Percentiles rank a stretch among this genome's conserved stretches.
Conservation (phyloP, 2,329 filamentous ascomycete species). For the Fusarium chaquense region DNA sequence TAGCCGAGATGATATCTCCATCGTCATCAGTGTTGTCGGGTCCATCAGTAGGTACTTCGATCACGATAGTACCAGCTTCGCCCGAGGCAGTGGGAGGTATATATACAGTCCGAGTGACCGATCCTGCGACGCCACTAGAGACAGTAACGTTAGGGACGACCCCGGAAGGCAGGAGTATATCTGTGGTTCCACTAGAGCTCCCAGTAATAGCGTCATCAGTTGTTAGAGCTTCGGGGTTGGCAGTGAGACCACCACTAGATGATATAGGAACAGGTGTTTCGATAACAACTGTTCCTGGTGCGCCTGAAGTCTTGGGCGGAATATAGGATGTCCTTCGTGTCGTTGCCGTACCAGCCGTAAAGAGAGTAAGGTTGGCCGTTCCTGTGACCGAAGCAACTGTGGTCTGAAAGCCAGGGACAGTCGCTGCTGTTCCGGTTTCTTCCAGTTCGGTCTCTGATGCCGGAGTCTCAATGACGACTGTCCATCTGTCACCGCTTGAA, state of each 20-base stretch:
- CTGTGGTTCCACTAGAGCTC: not conserved
- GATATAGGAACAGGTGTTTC: conserved; percentile 1
- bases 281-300: conserved; percentile 20
- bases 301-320: not conserved
- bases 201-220: not conserved
- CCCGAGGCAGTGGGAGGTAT: conserved; percentile 7
- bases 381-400: not conserved
- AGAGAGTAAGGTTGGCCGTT: conserved; percentile 12
- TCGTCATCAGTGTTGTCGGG: not conserved
- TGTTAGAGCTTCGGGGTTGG: not conserved
- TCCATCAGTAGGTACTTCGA: conserved; percentile 2
- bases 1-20: not conserved
- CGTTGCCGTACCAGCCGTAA: not conserved
- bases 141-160: not conserved
- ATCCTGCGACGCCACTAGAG: not conserved
- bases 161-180: not conserved
- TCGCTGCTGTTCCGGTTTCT: conserved; percentile 3
- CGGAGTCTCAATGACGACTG: conserved; percentile 17
- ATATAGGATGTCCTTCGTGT: conserved; percentile 4
- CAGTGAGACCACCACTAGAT: not conserved
- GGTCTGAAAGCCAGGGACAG: conserved; percentile 8
- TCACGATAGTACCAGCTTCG: conserved; percentile 14
- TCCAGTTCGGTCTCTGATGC: not conserved
- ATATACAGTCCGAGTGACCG: conserved; percentile 3
- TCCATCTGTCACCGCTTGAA: conserved; percentile 4